Evolutionary conservation across 164 flowering plant genomes (phyloP).

Genomic region (Pachysandra terminalis): DNA sequence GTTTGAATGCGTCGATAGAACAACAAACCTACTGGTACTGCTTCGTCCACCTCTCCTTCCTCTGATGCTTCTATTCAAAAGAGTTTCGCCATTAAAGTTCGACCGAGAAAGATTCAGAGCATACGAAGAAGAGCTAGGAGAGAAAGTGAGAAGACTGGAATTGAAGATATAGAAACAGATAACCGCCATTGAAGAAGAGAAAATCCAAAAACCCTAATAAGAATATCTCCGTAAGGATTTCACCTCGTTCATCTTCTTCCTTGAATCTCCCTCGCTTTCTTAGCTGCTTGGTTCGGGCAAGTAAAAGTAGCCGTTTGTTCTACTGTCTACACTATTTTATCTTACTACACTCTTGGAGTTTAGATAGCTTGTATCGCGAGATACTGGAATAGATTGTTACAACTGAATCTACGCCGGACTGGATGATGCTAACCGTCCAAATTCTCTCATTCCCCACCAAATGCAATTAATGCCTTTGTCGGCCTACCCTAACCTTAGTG

Average conservation of each 20-base stretch:
- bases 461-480: too few species aligned
- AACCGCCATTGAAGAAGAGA: slow-evolving; percentile 21
- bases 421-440: too few species aligned
- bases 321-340: too few species aligned
- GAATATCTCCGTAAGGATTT: slow-evolving; percentile 2
- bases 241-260: slow-evolving; percentile 2
- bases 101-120: slow-evolving; percentile 1
- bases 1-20: slow-evolving; percentile 64
- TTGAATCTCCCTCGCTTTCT: too few species aligned
- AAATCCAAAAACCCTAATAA: slow-evolving; percentile 13
- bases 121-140: background rate
- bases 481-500: too few species aligned
- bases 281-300: too few species aligned
- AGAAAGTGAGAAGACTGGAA: slow-evolving; percentile 7
- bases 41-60: slow-evolving; percentile 11
- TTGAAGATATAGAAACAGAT: slow-evolving; percentile 14
- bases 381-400: too few species aligned
- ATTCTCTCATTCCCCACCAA: too few species aligned
- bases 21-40: slow-evolving; percentile 27
- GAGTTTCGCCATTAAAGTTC: slow-evolving; percentile 5
- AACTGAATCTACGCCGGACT: too few species aligned
- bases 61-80: background rate
- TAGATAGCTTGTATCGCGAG: too few species aligned
- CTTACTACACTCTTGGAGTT: too few species aligned
- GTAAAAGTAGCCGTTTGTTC: too few species aligned